These are phyloP conservation scores for Borealophlyctis nickersoniae DNA, from an alignment of 192 early-diverging fungal species.

Conservation along the genomic window DNA sequence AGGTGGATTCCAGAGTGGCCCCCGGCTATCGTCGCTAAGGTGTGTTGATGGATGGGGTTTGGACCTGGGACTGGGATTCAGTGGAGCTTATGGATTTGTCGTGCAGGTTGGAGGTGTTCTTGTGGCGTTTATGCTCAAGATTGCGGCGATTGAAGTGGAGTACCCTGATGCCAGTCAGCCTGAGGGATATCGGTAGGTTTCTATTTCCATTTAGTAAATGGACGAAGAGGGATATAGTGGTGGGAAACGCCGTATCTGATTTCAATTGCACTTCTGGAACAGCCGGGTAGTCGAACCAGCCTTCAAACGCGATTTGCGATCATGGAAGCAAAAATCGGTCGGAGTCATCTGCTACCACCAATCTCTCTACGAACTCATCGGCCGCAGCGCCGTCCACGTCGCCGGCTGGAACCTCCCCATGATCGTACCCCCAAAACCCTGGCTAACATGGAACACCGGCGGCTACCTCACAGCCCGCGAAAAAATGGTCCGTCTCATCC, in stretches of 20 bases:
- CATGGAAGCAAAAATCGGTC: slow-evolving; percentile 56
- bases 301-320: slow-evolving; percentile 62
- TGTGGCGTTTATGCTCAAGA: slow-evolving; percentile 36
- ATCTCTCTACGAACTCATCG: slow-evolving; percentile 66
- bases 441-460: slow-evolving; percentile 80
- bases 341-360: slow-evolving; percentile 74
- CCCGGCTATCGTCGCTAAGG: slow-evolving; percentile 48
- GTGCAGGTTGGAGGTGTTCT: slow-evolving; percentile 61
- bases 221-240: too few relatives aligned
- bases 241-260: too few relatives aligned
- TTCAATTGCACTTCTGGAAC: too few relatives aligned
- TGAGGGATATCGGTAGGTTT: slow-evolving; percentile 40
- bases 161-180: slow-evolving; percentile 58
- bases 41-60: too few relatives aligned
- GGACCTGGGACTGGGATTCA: too few relatives aligned
- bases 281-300: slow-evolving; percentile 64
- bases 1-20: slow-evolving; percentile 78
- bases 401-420: slow-evolving; percentile 85
- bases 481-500: slow-evolving; percentile 76
- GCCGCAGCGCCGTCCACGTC: slow-evolving; percentile 56
- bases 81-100: too few relatives aligned
- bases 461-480: slow-evolving; percentile 77
- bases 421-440: slow-evolving; percentile 87
- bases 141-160: slow-evolving; percentile 62
- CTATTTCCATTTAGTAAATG: too few relatives aligned